Base-by-base conservation (phyloP, 768 basidiomycete species). In the Termitomyces sp. region DNA sequence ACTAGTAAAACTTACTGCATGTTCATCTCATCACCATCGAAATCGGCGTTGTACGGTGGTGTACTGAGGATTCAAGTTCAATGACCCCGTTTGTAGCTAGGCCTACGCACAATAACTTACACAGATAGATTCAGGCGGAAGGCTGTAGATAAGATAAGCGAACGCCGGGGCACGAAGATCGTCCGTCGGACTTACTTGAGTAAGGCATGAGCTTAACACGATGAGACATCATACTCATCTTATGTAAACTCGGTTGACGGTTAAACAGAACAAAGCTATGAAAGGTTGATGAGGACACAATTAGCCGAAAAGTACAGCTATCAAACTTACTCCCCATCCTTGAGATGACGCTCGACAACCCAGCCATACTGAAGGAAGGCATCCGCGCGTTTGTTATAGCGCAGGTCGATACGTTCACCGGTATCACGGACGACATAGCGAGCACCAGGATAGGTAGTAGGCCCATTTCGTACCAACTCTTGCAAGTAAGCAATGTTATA, bases 151-250 rank as follows among this genome's bases (percentile, higher is more conserved):
- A 60, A 46, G 19, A 64, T 58, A 19, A 64, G 54, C 38, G 38
- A 21, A 52, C 2, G 19, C 6, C 26, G 37, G 8, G 55, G 23
- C 31, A 40, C 54, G 9, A 41, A 30, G 40, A 31, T 4, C 26
- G 10, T 45, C 14, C 12, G 37, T 38, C 15, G 12, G 8, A 81
- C 93, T 70, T 66, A 95, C 93, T 98, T 21, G 95, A 98, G 73
- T 98, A 98, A 12, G 92, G 91, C 94, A 98, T 97, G 58, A 98
- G 75, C 66, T 90, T 93, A 31, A 98, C 91, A 37, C 95, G 86
- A 75, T 98, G 97, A 71, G 91, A 91, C 97, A 98, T 98, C 97
- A 98, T 98, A 79, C 94, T 96, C 97, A 98, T 98, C 73, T 99
- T 99, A 72, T 99, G 97, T 71, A 98, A 73, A 81, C 87, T 91